Percentiles rank a stretch among this genome's conserved stretches.
phyloP scores from a whole-genome alignment of 371 early-diverging fungal species.

The Thermomucor indicae-seudaticae region DNA sequence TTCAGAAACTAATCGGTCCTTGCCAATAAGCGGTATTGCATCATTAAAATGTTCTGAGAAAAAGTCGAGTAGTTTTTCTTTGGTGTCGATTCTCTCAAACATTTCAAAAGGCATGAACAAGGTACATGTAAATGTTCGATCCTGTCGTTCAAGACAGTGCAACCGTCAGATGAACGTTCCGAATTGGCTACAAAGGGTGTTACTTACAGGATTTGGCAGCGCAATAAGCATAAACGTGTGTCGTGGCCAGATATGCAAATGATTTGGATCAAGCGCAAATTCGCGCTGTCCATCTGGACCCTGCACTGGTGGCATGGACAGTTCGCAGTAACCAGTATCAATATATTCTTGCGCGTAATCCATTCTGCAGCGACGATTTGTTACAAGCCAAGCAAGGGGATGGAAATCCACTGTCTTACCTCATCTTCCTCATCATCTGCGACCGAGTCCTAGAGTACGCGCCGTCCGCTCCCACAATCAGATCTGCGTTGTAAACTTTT shows the following conservation, averaged over 20 bases:
- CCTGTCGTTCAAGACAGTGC: conserved; percentile 30
- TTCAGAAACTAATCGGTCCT: conserved; percentile 59
- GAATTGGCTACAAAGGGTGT: not conserved
- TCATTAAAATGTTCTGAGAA: conserved; percentile 84
- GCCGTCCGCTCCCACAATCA: conserved; percentile 96
- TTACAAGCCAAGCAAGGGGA: not conserved
- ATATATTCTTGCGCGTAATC: conserved; percentile 87
- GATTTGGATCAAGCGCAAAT: conserved; percentile 84
- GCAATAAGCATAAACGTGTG: conserved; percentile 96
- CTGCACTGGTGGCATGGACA: conserved; percentile 68
- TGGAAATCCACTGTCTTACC: conserved; percentile 29
- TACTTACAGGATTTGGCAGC: conserved; percentile 79
- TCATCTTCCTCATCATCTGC: conserved; percentile 68
- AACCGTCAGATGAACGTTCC: not conserved
- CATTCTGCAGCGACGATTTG: conserved; percentile 50
- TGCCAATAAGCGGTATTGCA: conserved; percentile 77
- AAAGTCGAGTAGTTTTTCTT: conserved; percentile 64
- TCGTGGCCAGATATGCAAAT: conserved; percentile 97
- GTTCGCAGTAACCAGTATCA: conserved; percentile 88
- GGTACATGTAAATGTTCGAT: conserved; percentile 93
- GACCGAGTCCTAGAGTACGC: conserved; percentile 80
- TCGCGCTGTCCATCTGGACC: conserved; percentile 47
- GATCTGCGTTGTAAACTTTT: conserved; percentile 59
- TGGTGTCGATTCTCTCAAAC: conserved; percentile 76
- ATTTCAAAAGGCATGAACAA: conserved; percentile 90